Percentiles rank a stretch among this genome's conserved stretches.
Conservation (phyloP, 2,329 filamentous ascomycete species). For the Colletotrichum cordylinicola region DNA sequence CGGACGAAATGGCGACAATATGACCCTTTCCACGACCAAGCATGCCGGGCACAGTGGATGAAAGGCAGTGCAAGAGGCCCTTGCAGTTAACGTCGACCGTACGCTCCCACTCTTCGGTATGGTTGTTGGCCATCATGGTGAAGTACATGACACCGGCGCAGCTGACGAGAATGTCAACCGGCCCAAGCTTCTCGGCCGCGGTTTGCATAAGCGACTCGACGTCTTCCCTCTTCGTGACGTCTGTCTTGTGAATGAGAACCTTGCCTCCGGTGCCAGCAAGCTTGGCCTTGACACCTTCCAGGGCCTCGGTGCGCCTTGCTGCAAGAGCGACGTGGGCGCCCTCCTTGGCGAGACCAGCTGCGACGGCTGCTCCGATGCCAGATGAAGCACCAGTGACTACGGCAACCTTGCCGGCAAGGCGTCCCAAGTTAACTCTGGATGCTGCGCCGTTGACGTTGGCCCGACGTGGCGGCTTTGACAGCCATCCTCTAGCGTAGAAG, state of each 20-base stretch:
- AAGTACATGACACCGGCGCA: constrained; percentile 90
- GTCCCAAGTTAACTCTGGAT: constrained; percentile 48
- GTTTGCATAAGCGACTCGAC: constrained; percentile 70
- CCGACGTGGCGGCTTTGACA: constrained; percentile 65
- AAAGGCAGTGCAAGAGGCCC: constrained; percentile 75
- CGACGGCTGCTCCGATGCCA: constrained; percentile 79
- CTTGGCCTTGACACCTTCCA: constrained; percentile 70
- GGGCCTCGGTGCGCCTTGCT: constrained; percentile 71
- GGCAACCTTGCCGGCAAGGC: constrained; percentile 72
- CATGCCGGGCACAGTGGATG: constrained; percentile 74
- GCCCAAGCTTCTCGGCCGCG: constrained; percentile 67
- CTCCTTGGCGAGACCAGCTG: constrained; percentile 70
- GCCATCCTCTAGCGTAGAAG: constrained; percentile 82
- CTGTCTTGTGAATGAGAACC: constrained; percentile 72
- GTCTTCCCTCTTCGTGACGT: constrained; percentile 71
- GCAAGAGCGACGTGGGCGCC: constrained; percentile 76
- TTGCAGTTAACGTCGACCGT: constrained; percentile 90
- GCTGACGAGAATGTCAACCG: constrained; percentile 79
- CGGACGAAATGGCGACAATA: constrained; percentile 82
- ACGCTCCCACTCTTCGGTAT: constrained; percentile 78
- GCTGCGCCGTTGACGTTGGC: constrained; percentile 32
- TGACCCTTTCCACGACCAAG: constrained; percentile 72
- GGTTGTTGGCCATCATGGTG: constrained; percentile 82
- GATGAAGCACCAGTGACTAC: constrained; percentile 82
- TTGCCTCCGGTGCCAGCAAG: constrained; percentile 63